A percentile compares a stretch with the other conserved stretches of the same genome.
phyloP scores from a whole-genome alignment of 148 eudicot genomes.

The Cornus kousa region DNA sequence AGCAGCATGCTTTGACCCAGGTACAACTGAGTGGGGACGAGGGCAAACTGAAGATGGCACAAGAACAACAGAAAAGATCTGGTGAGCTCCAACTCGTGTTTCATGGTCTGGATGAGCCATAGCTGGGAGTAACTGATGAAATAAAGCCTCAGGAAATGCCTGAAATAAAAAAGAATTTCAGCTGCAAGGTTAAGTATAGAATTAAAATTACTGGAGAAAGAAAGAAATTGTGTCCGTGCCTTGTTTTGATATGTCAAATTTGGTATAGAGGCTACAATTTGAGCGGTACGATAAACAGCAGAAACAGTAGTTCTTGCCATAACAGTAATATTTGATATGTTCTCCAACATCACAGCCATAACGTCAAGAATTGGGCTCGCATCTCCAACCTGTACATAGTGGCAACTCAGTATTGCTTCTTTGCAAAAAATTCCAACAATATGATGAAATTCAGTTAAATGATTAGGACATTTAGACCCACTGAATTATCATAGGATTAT shows the following conservation, averaged over 20 bases:
- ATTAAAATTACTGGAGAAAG: neutral
- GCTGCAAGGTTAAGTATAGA: neutral
- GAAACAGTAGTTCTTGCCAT: constrained; percentile 77
- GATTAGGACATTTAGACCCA: neutral
- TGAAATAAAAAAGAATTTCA: constrained; percentile 22
- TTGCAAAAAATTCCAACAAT: neutral
- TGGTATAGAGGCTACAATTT: constrained; percentile 84
- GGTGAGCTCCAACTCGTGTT: constrained; percentile 85
- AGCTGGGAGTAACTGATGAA: constrained; percentile 91
- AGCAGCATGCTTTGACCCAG: constrained; percentile 35
- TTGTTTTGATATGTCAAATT: constrained; percentile 73
- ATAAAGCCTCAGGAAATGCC: constrained; percentile 97
- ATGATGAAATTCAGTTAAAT: neutral
- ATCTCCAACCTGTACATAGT: constrained; percentile 82
- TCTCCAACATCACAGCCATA: constrained; percentile 92
- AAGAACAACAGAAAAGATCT: constrained; percentile 86
- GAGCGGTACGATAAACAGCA: constrained; percentile 91
- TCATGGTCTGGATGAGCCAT: constrained; percentile 95
- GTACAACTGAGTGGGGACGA: constrained; percentile 23
- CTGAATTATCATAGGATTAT: neutral
- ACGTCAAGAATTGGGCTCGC: constrained; percentile 90
- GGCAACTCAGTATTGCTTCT: neutral
- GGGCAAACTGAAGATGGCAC: constrained; percentile 97
- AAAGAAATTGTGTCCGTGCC: constrained; percentile 33
- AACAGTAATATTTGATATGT: constrained; percentile 64